Evolutionary conservation across 371 early-diverging fungal genomes (phyloP).

Genomic region (Apophysomyces sp.): DNA sequence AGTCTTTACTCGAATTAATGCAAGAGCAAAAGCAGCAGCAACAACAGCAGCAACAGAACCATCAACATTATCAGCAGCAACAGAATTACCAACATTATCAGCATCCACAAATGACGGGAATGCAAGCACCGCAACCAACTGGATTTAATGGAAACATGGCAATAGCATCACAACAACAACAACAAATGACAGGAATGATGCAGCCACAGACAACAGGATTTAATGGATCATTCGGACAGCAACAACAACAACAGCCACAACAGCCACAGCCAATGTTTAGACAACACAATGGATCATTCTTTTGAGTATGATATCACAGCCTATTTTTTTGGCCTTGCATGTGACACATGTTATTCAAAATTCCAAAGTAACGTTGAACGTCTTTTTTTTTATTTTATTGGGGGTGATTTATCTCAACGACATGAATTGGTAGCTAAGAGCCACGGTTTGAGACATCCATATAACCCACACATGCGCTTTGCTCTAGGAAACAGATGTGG

Average conservation of each 20-base stretch:
- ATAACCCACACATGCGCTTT: too few species aligned
- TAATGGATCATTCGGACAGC: not conserved
- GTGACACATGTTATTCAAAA: too few species aligned
- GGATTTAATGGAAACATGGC: constrained; percentile 1
- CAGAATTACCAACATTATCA: too few species aligned
- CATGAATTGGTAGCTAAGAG: too few species aligned
- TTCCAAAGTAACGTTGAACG: too few species aligned
- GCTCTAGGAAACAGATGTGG: too few species aligned
- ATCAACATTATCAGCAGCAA: constrained; percentile 20
- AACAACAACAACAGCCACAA: not conserved
- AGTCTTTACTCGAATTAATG: constrained; percentile 35
- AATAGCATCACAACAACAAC: not conserved
- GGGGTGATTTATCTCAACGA: too few species aligned
- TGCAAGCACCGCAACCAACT: constrained; percentile 1
- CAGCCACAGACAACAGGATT: not conserved
- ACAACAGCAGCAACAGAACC: constrained; percentile 21
- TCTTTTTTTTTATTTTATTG: too few species aligned
- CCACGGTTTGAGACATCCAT: too few species aligned
- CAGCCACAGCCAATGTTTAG: not conserved
- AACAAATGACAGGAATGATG: not conserved
- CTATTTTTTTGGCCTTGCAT: too few species aligned
- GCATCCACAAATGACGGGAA: constrained; percentile 10
- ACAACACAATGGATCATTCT: not conserved
- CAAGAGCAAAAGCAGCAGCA: constrained; percentile 37
- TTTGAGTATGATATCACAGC: not conserved